These are phyloP conservation scores for Cryphonectria naterciae DNA, from an alignment of 2,329 filamentous ascomycete species.

Conservation along the genomic window DNA sequence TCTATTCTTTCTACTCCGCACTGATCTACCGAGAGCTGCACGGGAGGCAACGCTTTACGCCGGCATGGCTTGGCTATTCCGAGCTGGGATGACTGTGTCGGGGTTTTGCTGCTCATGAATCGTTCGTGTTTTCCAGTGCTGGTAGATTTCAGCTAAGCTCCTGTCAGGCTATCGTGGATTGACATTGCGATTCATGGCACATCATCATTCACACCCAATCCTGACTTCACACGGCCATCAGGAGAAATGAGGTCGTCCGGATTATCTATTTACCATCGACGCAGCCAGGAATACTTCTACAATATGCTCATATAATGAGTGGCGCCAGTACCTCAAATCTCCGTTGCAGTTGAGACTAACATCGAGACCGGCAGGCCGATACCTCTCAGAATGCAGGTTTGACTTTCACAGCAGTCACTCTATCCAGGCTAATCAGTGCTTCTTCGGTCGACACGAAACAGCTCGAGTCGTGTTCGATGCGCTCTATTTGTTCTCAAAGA, in stretches of 20 bases:
- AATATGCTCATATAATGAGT: not conserved
- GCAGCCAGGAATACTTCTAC: not conserved
- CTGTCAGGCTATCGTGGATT: not conserved
- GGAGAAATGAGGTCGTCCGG: not conserved
- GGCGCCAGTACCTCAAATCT: not conserved
- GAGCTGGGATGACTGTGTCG: not conserved
- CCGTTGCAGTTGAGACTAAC: not conserved
- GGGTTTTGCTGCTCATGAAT: not conserved
- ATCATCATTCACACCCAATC: not conserved
- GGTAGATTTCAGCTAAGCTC: not conserved
- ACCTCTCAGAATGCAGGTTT: not conserved
- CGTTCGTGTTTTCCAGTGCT: not conserved
- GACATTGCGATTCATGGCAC: not conserved
- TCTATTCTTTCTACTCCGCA: not conserved
- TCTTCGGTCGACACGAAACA: too few species aligned
- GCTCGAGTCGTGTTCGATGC: too few species aligned
- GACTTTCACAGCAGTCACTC: slow-evolving; percentile 17
- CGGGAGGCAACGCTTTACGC: not conserved
- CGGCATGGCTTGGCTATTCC: not conserved
- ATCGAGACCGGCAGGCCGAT: not conserved
- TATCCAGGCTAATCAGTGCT: not conserved
- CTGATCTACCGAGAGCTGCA: not conserved
- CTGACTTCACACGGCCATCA: not conserved
- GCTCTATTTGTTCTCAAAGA: too few species aligned
- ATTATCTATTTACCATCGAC: not conserved